phyloP scores from a whole-genome alignment of 2,329 filamentous ascomycete species.

The Penicillium sp. region DNA sequence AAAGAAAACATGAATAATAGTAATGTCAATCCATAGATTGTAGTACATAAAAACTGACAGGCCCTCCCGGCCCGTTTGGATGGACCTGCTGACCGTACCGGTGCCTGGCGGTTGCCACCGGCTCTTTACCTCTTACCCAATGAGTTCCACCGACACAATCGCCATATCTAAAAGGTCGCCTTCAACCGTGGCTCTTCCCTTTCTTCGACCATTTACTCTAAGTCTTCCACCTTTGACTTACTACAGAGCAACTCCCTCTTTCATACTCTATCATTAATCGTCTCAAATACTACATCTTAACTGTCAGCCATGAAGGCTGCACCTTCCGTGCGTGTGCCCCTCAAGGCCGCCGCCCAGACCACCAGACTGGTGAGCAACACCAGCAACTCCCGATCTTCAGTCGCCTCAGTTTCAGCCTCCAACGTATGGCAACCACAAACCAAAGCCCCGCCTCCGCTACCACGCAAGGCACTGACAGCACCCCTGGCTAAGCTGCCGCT shows the following conservation, averaged over 20 bases:
- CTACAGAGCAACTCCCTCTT: neutral
- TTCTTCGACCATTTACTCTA: neutral
- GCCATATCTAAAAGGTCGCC: conserved; percentile 7
- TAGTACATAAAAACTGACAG: neutral
- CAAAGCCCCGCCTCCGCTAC: conserved; percentile 19
- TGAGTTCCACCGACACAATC: conserved; percentile 5
- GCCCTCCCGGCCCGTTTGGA: conserved; percentile 10
- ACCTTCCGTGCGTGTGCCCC: conserved; percentile 29
- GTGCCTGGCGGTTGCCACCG: conserved; percentile 30
- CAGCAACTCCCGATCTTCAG: conserved; percentile 34
- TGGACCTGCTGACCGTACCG: conserved; percentile 23
- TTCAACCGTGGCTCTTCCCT: conserved; percentile 10
- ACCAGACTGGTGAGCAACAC: conserved; percentile 35
- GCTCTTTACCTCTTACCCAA: conserved; percentile 8
- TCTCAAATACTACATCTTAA: neutral
- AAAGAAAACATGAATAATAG: neutral
- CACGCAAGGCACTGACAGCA: conserved; percentile 28
- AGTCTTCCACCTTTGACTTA: neutral
- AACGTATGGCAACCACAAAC: conserved; percentile 26
- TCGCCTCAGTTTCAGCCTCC: conserved; percentile 31
- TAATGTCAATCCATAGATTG: neutral
- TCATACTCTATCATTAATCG: neutral
- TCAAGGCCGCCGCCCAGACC: conserved; percentile 14
- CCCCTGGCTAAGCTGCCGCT: conserved; percentile 40
- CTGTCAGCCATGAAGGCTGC: conserved; percentile 30